Percentiles rank a stretch among this genome's conserved stretches.
Conservation (phyloP, 2,329 filamentous ascomycete genomes). For the Penicillium italicum region DNA sequence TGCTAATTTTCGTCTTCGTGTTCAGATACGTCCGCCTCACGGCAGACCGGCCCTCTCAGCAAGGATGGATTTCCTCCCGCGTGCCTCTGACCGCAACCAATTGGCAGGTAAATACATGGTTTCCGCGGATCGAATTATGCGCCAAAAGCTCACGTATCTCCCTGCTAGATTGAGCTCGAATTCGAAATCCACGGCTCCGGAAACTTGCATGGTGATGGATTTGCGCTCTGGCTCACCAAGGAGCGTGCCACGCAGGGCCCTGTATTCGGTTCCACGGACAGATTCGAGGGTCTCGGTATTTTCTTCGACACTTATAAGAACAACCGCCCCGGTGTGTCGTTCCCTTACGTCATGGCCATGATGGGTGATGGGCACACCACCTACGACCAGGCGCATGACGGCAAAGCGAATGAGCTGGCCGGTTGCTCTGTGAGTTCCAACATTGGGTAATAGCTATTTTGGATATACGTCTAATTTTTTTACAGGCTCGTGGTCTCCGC, state of each 20-base stretch:
- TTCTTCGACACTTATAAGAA: constrained; percentile 99
- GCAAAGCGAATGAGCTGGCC: constrained; percentile 86
- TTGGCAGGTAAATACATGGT: constrained; percentile 65
- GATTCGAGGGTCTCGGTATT: constrained; percentile 89
- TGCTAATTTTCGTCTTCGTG: neutral
- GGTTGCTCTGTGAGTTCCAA: constrained; percentile 73
- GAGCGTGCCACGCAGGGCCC: constrained; percentile 74
- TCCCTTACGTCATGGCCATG: constrained; percentile 99
- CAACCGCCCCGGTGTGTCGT: constrained; percentile 89
- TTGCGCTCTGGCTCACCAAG: constrained; percentile 98
- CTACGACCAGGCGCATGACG: constrained; percentile 93
- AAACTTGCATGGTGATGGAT: constrained; percentile 89
- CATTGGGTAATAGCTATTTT: neutral
- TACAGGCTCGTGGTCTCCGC: constrained; percentile 75
- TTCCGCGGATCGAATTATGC: neutral
- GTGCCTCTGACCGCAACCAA: constrained; percentile 96
- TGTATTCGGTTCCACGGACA: constrained; percentile 84
- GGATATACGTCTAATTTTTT: neutral
- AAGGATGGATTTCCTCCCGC: constrained; percentile 89
- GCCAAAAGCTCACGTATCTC: neutral
- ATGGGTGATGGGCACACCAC: constrained; percentile 81
- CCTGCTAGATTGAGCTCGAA: constrained; percentile 72
- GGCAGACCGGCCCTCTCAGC: constrained; percentile 83
- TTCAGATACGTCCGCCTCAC: constrained; percentile 85
- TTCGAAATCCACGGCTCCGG: constrained; percentile 90